Evolutionary conservation across 2,329 filamentous ascomycete genomes (phyloP), one percentile per base, ranked within the genome.

Genomic region (Orbilia oligospora): DNA sequence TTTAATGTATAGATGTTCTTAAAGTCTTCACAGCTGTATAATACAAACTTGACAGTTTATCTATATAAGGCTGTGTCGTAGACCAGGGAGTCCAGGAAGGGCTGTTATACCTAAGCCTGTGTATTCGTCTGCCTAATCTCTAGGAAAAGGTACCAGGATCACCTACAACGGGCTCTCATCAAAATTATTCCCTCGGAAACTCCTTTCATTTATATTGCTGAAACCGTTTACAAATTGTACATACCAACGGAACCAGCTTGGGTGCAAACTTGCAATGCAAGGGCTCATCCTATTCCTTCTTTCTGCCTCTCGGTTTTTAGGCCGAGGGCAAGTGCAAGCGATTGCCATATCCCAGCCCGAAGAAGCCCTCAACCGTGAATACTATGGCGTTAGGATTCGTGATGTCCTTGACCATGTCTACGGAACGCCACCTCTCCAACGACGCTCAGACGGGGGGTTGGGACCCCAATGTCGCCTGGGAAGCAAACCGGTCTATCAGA

Each of bases 351-450:
- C 53, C 1, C 5, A 9, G 2, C 30, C 51, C 3, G 49, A 63
- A n/a, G 61, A 30, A 18, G 20, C 33, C 18, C 65, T 76, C 5
- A 18, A 77, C 58, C 72, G 72, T 16, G 9, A 24, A 8, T 48
- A 71, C 14, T 71, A 77, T 44, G 72, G 58, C 6, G 4, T 71
- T 12, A 36, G 67, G 1, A 53, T 67, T 49, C 66, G 66, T 3
- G 67, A 77, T 30, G 36, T 71, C 16, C 4, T 77, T 16, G 67
- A 77, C 9, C 66, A 77, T 22, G 14, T 77, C 22, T 77, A 77
- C 27, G 72, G 67, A n/a, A 38, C 36, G 12, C 48, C n/a, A 2
- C 9, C 18, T 22, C 66, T 77, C 16, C 24, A 24, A 6, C 70
- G 65, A 33, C 48, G 72, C 14, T 49, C 44, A 18, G 61, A 71